Evolutionary conservation across 2,329 filamentous ascomycete species (phyloP), one percentile per base, ranked within the genome.

Genomic region (Nigrospora sphaerica): DNA sequence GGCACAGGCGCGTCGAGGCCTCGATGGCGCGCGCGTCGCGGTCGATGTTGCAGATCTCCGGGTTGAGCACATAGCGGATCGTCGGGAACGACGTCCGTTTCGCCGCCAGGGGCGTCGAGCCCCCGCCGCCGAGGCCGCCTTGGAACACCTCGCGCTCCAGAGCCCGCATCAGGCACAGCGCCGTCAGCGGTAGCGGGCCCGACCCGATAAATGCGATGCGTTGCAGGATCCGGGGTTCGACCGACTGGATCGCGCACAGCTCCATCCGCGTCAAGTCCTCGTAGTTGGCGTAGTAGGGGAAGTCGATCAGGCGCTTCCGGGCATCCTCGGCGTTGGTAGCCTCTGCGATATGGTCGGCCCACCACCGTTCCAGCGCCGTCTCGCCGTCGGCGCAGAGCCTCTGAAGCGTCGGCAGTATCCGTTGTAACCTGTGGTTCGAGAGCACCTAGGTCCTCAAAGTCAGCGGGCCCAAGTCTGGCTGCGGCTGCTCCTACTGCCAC

Each of bases 281-380:
- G 53, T 78, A 78, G 56, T 77, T 77, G 10, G 59, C 46, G 53
- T 69, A 65, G 57, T 78, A 77, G 1, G 73, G 71, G 49, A 77
- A 78, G 3, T 48, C 48, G n/a, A 47, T 41, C 4, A 74, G 58
- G 4, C 58, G 52, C 6, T 54, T 41, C 39, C 54, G 47, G 46
- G 52, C 47, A 16, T 54, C 50, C 0, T 38, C 39, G 14, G 28
- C 49, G 37, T 14, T 42, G 12, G 32, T 55, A 23, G 45, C 44
- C 1, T 39, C 16, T 2, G 59, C 44, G 16, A 75, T 69, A 10
- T 56, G 56, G 11, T 57, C 45, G 0, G 69, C 63, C 72, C 72
- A 77, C 49, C 70, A 56, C 2, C 50, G 53, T 52, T 77, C 74
- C 3, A 77, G 58, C 19, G 67, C 60, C 33, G 62, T 66, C 55